A percentile compares a stretch with the other conserved stretches of the same genome.
These are phyloP conservation scores for Fusarium napiforme DNA, from an alignment of 2,329 filamentous ascomycete genomes.

Conservation along the genomic window DNA sequence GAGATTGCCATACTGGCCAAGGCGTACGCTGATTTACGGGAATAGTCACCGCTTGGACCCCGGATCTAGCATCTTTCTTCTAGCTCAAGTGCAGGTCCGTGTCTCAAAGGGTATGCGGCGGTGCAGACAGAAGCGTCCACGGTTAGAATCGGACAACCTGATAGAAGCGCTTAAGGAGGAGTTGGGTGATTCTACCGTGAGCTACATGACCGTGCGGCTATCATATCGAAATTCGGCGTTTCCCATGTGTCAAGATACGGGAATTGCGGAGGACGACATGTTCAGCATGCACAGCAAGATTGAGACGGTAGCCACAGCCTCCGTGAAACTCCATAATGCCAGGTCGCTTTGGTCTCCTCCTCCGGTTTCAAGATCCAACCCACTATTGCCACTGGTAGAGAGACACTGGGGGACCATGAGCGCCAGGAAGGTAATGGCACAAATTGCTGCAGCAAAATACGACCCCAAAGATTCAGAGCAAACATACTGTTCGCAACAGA, in stretches of 20 bases:
- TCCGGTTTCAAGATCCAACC: slow-evolving; percentile 49
- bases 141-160: slow-evolving; percentile 63
- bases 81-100: slow-evolving; percentile 59
- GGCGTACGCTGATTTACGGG: slow-evolving; percentile 24
- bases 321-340: slow-evolving; percentile 60
- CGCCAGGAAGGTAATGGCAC: slow-evolving; percentile 56
- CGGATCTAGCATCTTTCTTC: slow-evolving; percentile 58
- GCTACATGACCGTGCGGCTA: slow-evolving; percentile 64
- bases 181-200: slow-evolving; percentile 59
- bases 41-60: slow-evolving; percentile 54
- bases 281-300: slow-evolving; percentile 59
- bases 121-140: slow-evolving; percentile 38
- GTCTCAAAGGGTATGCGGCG: slow-evolving; percentile 8
- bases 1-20: background rate
- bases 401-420: slow-evolving; percentile 61
- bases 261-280: slow-evolving; percentile 49
- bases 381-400: slow-evolving; percentile 58
- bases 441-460: slow-evolving; percentile 37
- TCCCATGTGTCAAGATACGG: slow-evolving; percentile 47
- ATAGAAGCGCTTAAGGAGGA: slow-evolving; percentile 69
- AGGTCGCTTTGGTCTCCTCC: slow-evolving; percentile 64
- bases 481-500: background rate
- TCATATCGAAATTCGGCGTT: slow-evolving; percentile 69
- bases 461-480: slow-evolving; percentile 7
- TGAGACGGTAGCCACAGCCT: slow-evolving; percentile 63